Evolutionary conservation across 2,329 filamentous ascomycete genomes (phyloP), one percentile per base, ranked within the genome.

Genomic region (Ophiostoma ulmi): DNA sequence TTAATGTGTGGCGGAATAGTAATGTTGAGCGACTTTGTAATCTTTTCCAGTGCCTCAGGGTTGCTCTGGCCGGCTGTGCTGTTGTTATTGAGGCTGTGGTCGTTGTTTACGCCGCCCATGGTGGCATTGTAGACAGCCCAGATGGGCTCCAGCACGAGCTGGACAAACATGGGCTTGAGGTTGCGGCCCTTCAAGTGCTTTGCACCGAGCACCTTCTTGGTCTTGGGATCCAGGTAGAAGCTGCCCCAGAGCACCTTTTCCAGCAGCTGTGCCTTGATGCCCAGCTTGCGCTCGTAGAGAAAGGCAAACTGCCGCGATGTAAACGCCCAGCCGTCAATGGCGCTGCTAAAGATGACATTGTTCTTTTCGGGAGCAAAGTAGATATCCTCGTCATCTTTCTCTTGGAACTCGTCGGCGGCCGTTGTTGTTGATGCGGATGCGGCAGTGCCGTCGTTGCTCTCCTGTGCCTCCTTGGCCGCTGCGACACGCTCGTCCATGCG

Each of bases 351-450:
- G 74, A 99, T 98, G 79, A 99, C 95, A 77, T 99, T 99, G 80
- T 97, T 97, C 80, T 94, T 97, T 78, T 99, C 95, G 0, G 95
- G 95, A 0, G 95, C 93, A 80, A 99, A 99, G 79, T 99, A 99
- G 36, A 99, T 89, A 78, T 97, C 94, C 78, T 98, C 94, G 77
- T 99, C 95, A 76, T 97, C 94, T 75, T 89, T 89, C 78, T 98
- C 95, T 78, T 97, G 90, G 75, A 93, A 99, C 71, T 90, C 86
- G 5, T 88, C 78, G 20, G 90, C 83, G 3, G 91, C 90, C 73
- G 86, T 91, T 6, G 58, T 10, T 13, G 55, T 7, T 5, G 55
- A 63, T 5, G 14, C 3, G 3, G 44, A 48, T 3, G 20, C 44
- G 13, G 3, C 2, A n/a, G 44, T 48, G 44, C 44, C 44, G 44